Evolutionary conservation across 1,284 basidiomycete species (phyloP).

Genomic region (Agaricales sp.): DNA sequence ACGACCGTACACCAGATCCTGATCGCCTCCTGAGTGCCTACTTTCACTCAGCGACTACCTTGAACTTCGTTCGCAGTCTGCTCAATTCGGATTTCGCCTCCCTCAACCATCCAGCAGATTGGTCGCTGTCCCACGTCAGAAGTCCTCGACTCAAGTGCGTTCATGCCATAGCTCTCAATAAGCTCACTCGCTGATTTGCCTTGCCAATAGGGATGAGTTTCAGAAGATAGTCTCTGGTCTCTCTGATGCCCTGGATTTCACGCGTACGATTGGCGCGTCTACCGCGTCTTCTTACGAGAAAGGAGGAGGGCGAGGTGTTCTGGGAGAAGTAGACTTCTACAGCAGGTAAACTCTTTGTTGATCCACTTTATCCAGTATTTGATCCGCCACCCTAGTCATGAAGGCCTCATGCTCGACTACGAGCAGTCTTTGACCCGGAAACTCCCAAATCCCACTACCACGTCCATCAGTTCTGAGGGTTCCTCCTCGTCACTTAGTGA

Average conservation of each 20-base stretch:
- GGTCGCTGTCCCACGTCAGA: slow-evolving; percentile 90
- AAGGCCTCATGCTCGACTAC: slow-evolving; percentile 89
- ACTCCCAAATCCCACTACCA: slow-evolving; percentile 27
- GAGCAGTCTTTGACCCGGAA: slow-evolving; percentile 86
- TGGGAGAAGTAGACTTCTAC: slow-evolving; percentile 92
- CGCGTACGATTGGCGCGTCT: slow-evolving; percentile 74
- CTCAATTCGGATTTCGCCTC: slow-evolving; percentile 89
- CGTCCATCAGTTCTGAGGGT: slow-evolving; percentile 3
- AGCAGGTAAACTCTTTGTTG: slow-evolving; percentile 50
- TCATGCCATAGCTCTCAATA: too few species aligned
- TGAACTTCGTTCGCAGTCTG: slow-evolving; percentile 87
- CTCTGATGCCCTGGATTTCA: slow-evolving; percentile 90
- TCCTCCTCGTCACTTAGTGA: slow-evolving; percentile 13
- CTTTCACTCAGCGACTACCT: slow-evolving; percentile 89
- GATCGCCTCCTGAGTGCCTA: slow-evolving; percentile 84
- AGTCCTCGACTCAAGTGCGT: slow-evolving; percentile 61
- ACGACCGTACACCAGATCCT: slow-evolving; percentile 82
- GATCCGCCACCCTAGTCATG: slow-evolving; percentile 49
- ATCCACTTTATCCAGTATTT: slow-evolving; percentile 1
- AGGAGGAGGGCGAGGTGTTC: slow-evolving; percentile 60
- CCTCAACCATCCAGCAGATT: slow-evolving; percentile 82
- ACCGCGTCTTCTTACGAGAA: slow-evolving; percentile 47
- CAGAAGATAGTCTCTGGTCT: slow-evolving; percentile 78
- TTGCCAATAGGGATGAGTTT: slow-evolving; percentile 63
- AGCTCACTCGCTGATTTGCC: too few species aligned